Conservation (phyloP, 192 early-diverging fungal species). For the Phycomyces blakesleeanus region DNA sequence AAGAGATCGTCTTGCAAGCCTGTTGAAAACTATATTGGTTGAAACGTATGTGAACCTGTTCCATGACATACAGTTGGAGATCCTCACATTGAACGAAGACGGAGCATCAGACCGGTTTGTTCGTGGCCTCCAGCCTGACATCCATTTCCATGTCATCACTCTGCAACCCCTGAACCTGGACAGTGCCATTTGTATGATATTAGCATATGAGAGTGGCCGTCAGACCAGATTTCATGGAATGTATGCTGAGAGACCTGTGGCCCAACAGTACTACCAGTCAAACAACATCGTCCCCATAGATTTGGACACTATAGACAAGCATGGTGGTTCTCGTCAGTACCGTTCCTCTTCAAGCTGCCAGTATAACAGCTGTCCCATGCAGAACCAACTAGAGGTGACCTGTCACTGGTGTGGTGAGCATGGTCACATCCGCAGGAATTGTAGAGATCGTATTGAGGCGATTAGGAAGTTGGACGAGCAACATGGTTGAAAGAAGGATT, state of each 20-base stretch:
- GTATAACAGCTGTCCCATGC: neutral
- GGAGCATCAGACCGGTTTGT: neutral
- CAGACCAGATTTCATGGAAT: no score
- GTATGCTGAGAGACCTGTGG: no score
- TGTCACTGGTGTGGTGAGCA: slow-evolving; percentile 3
- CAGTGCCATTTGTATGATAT: no score
- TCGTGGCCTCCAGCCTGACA: no score
- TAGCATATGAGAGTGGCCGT: no score
- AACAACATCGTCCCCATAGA: no score
- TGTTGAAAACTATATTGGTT: neutral
- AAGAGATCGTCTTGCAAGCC: neutral
- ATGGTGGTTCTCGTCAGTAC: neutral
- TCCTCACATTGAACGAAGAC: neutral
- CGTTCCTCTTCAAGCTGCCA: no score
- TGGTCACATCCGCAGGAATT: slow-evolving; percentile 7
- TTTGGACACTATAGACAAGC: neutral
- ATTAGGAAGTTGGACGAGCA: slow-evolving; percentile 1
- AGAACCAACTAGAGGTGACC: neutral
- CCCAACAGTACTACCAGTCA: no score
- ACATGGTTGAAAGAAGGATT: slow-evolving; percentile 1
- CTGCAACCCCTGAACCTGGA: no score
- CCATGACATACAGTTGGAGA: neutral
- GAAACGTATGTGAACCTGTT: neutral
- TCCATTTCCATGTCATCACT: no score
- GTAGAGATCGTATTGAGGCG: neutral